Percentiles rank a stretch among this genome's conserved stretches.
Conservation (phyloP, 148 eudicot genomes). For the Beta vulgaris region DNA sequence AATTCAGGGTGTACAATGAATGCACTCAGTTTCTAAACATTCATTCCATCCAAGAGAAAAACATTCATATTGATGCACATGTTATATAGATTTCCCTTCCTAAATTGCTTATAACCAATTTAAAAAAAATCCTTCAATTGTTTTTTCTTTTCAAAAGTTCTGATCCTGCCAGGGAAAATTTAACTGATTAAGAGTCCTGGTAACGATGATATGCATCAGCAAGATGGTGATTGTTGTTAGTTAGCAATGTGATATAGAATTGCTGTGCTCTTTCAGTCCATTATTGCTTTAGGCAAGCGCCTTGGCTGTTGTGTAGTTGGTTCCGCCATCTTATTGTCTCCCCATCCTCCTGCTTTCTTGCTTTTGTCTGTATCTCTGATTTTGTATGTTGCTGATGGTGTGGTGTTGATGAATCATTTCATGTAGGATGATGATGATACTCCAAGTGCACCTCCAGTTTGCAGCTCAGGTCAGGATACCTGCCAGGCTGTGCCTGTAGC, state of each 20-base stretch:
- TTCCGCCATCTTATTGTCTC: background rate
- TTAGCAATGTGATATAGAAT: no score
- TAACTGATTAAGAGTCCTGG: background rate
- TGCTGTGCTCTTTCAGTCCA: no score
- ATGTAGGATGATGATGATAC: constrained; percentile 47
- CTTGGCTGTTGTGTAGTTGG: no score
- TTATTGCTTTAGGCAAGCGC: no score
- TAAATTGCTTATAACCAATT: background rate
- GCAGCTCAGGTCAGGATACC: constrained; percentile 38
- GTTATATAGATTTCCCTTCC: background rate
- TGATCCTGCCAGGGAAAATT: background rate
- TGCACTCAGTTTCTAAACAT: no score
- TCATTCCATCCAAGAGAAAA: no score
- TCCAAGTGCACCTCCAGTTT: constrained; percentile 87
- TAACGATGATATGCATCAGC: background rate
- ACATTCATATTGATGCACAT: background rate
- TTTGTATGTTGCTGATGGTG: background rate
- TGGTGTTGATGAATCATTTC: background rate
- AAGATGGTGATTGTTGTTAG: background rate
- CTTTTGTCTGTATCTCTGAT: background rate
- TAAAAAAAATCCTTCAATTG: background rate
- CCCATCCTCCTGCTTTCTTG: background rate
- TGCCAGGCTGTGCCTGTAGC: constrained; percentile 28
- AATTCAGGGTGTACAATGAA: no score
- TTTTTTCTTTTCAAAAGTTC: background rate